These are phyloP conservation scores for Mortierella alpina DNA, from an alignment of 192 early-diverging fungal genomes.

Conservation along the genomic window DNA sequence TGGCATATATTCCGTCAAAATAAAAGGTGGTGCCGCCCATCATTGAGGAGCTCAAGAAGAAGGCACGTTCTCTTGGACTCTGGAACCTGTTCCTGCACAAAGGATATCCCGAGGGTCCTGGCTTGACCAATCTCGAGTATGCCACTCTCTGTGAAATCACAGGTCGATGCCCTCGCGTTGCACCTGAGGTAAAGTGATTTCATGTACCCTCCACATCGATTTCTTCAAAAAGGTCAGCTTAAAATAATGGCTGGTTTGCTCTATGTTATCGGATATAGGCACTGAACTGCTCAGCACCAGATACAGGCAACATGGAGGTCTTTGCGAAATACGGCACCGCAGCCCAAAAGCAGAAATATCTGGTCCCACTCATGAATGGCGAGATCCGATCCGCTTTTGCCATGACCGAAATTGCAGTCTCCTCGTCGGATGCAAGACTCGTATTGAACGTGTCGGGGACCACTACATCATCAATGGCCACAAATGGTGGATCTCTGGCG, in stretches of 20 bases:
- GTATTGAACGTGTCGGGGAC: slow-evolving; percentile 74
- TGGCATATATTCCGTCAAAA: neutral
- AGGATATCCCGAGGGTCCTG: slow-evolving; percentile 85
- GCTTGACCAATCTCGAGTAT: slow-evolving; percentile 96
- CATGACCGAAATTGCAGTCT: slow-evolving; percentile 97
- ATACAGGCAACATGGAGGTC: slow-evolving; percentile 99
- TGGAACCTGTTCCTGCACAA: slow-evolving; percentile 96
- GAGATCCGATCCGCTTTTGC: slow-evolving; percentile 97
- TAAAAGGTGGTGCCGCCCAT: slow-evolving; percentile 79
- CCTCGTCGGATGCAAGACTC: slow-evolving; percentile 94
- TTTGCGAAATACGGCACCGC: slow-evolving; percentile 93
- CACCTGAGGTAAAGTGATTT: slow-evolving; percentile 73
- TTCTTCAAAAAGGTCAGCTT: too few species aligned
- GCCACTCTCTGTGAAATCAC: slow-evolving; percentile 90
- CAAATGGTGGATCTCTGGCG: slow-evolving; percentile 99
- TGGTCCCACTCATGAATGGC: slow-evolving; percentile 87
- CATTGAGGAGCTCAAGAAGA: slow-evolving; percentile 89
- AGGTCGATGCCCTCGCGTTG: slow-evolving; percentile 82
- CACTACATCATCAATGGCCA: slow-evolving; percentile 81
- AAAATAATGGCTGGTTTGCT: neutral
- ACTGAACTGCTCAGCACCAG: slow-evolving; percentile 92
- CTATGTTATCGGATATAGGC: slow-evolving; percentile 62
- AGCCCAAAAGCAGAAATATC: slow-evolving; percentile 85
- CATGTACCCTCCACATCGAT: neutral
- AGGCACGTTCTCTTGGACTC: slow-evolving; percentile 87